Evolutionary conservation across 2,329 filamentous ascomycete genomes (phyloP), one percentile per base, ranked within the genome.

Genomic region (Colletotrichum limetticola): DNA sequence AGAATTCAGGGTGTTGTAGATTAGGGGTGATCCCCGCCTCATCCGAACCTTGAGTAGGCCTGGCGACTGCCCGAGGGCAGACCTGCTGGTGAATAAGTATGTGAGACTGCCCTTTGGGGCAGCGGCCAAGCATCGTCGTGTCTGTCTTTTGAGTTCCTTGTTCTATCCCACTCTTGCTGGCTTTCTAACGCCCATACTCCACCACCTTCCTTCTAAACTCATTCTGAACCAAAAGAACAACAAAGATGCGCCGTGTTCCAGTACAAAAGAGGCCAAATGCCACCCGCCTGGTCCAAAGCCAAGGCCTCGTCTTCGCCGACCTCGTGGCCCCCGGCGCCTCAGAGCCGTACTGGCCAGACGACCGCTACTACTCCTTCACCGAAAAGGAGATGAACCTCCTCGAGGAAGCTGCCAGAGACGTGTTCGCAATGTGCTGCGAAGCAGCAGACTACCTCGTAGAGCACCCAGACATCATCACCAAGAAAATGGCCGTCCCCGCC

Each of bases 391-490:
- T 68, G 14, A 8, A 22, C 1, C 59, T 68, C 12, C 66, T 68
- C 5, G 66, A 68, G 8, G n/a, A 4, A 3, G 59, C 66, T 4
- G 28, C 66, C 8, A 46, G 30, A 19, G 66, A 68, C 24, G 59
- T 68, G 2, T 68, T 68, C 11, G 66, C 49, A 24, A 68, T 68
- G 66, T 64, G 66, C 49, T 68, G 59, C 12, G 59, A 68, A 26
- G 66, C 66, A 24, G 59, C 49, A 4, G 66, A 68, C 19, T 49
- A 68, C n/a, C 66, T 68, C 46, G 24, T 55, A 16, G 32, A 68
- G 19, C 59, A 62, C 19, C 46, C 19, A 7, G 16, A 68, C 14
- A 46, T 68, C 1, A 57, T 68, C 42, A 60, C 42, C 1, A 32
- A 68, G 6, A 61, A 68, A 12, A 68, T 68, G 59, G 66, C 58